Evolutionary conservation across 352 stramenopile genomes (phyloP), one percentile per base, ranked within the genome.

Genomic region (Thalassiosira mediterranea): DNA sequence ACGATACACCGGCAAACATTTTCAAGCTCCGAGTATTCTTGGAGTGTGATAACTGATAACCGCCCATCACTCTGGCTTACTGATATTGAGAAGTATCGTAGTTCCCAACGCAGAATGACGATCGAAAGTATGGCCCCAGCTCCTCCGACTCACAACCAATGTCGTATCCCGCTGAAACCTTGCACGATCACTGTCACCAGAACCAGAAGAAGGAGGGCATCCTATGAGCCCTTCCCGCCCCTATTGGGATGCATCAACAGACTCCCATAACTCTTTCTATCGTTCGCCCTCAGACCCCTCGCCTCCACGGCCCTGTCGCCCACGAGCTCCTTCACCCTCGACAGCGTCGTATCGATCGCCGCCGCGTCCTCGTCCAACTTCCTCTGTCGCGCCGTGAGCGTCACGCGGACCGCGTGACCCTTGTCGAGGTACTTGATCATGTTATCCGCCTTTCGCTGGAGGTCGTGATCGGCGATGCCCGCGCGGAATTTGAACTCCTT

Each of bases 401-500:
- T 88, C 19, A 88, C 81, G 15, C 85, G 79, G 17, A 87, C 78
- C 8, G 80, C 72, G 54, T 87, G 69, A 48, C 85, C 85, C 32
- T 81, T 87, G 0, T 49, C 29, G 3, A 91, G 34, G 61, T 84
- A 89, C 32, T 75, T 56, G 5, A 76, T 66, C 70, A 91, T 79
- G 25, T 80, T 70, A 4, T 53, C 40, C 15, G 82, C 32, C 51
- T 91, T 91, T 8, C 85, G 59, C 59, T 80, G 19, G n/a, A 91
- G 66, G 66, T 91, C 85, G 54, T 89, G 68, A 56, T 77, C 72
- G 11, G 81, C 82, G 51, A 91, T 91, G 4, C 76, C 82, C 3
- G 85, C 81, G 13, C 81, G 68, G 46, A 90, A 88, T 49, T 87
- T 87, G 56, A 84, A 87, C 48, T 85, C 71, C 28, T 87, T 87